These are phyloP conservation scores for Tolypocladium amazonense DNA, from an alignment of 2,329 filamentous ascomycete genomes.

Conservation along the genomic window DNA sequence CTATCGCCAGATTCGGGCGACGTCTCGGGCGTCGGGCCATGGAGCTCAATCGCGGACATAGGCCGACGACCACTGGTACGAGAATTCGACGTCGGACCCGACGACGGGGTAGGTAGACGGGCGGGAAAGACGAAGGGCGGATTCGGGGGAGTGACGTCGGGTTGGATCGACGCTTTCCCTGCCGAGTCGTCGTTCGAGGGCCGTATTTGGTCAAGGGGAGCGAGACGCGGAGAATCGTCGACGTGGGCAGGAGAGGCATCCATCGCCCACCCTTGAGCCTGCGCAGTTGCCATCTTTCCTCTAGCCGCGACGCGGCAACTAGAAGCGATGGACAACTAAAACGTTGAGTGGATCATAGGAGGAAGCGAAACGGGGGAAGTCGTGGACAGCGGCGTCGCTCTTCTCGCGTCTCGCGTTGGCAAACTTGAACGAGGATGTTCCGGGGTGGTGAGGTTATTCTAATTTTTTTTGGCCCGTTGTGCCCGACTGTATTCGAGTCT, in stretches of 20 bases:
- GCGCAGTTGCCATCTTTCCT: conserved; percentile 31
- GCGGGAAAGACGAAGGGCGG: conserved; percentile 56
- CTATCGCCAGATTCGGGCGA: conserved; percentile 17
- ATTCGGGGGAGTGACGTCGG: conserved; percentile 39
- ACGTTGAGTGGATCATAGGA: conserved; percentile 28
- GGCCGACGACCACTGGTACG: conserved; percentile 39
- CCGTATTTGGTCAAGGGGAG: conserved; percentile 8
- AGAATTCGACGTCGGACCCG: conserved; percentile 36
- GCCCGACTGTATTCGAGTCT: background rate
- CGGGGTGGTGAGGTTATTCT: background rate
- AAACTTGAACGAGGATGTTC: background rate
- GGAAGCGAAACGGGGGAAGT: background rate
- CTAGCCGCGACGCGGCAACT: conserved; percentile 38
- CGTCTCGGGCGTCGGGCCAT: conserved; percentile 18
- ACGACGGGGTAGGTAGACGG: conserved; percentile 30
- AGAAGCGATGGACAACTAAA: conserved; percentile 30
- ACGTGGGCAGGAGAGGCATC: conserved; percentile 14
- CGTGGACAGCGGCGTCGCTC: background rate
- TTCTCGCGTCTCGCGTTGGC: background rate
- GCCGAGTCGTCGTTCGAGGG: background rate
- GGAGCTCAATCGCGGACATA: conserved; percentile 40
- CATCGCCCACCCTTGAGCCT: conserved; percentile 22
- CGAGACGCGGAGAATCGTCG: conserved; percentile 12
- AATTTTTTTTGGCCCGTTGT: background rate
- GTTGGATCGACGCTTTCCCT: conserved; percentile 3